phyloP scores from a whole-genome alignment of 331 rosid species.

The Malus hybrid region DNA sequence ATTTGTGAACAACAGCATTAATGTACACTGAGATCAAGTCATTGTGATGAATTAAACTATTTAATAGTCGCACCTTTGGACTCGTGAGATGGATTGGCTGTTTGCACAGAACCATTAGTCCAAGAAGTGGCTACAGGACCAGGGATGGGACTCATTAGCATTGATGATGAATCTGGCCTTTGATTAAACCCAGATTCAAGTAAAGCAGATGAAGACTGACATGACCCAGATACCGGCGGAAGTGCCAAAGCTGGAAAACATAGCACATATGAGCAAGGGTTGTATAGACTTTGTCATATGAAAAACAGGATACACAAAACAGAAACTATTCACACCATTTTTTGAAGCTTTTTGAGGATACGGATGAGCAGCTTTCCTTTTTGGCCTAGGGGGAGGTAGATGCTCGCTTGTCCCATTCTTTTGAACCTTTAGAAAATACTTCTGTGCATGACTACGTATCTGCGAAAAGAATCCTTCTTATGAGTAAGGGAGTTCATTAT shows the following conservation, averaged over 20 bases:
- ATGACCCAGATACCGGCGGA: conserved; percentile 48
- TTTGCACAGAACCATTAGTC: conserved; percentile 48
- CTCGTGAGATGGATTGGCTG: conserved; percentile 41
- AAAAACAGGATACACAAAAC: not conserved
- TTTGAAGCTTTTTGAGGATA: conserved; percentile 97
- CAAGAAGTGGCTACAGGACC: conserved; percentile 45
- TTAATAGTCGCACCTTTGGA: conserved; percentile 25
- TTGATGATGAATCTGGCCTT: conserved; percentile 53
- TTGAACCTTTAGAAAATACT: conserved; percentile 90
- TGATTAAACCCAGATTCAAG: conserved; percentile 51
- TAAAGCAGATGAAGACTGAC: conserved; percentile 58
- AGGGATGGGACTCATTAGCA: conserved; percentile 44
- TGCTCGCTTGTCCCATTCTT: conserved; percentile 89
- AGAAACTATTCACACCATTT: conserved; percentile 36
- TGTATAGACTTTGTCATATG: not conserved
- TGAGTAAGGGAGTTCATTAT: not conserved
- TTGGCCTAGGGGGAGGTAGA: conserved; percentile 98
- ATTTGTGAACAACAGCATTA: not conserved
- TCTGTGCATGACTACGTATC: conserved; percentile 99
- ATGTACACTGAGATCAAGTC: conserved; percentile 2
- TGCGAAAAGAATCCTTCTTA: conserved; percentile 11
- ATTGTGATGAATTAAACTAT: not conserved
- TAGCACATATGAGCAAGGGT: conserved; percentile 16
- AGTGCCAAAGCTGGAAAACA: conserved; percentile 40
- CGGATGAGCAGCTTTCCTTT: conserved; percentile 93